A percentile compares a stretch with the other conserved stretches of the same genome.
These are phyloP conservation scores for Craterostigma plantagineum DNA, from an alignment of 257 asterid genomes.

Conservation along the genomic window DNA sequence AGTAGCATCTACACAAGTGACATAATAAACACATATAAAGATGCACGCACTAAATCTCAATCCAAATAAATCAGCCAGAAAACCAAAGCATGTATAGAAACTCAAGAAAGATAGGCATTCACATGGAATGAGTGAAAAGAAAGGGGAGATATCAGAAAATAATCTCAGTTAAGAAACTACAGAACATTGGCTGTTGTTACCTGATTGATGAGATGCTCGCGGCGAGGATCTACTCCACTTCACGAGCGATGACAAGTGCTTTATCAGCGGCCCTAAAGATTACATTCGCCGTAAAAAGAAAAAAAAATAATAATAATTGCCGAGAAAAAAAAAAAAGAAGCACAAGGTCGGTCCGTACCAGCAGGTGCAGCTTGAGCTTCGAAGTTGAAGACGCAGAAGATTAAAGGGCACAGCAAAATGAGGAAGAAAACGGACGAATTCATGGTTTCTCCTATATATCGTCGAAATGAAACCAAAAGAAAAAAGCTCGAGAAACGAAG, in stretches of 20 bases:
- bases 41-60: no score
- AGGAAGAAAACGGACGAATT: slow-evolving; percentile 28
- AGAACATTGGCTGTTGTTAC: slow-evolving; percentile 12
- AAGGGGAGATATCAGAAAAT: not conserved
- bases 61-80: no score
- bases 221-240: slow-evolving; percentile 80
- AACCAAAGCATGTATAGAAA: slow-evolving; percentile 1
- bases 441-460: slow-evolving; percentile 26
- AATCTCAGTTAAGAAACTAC: not conserved
- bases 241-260: slow-evolving; percentile 64
- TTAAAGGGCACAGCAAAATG: slow-evolving; percentile 19
- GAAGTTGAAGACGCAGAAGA: slow-evolving; percentile 26
- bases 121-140: not conserved
- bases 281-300: not conserved
- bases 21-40: slow-evolving; percentile 4
- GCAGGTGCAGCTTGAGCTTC: slow-evolving; percentile 78
- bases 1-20: slow-evolving; percentile 41
- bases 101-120: not conserved
- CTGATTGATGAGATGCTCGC: slow-evolving; percentile 63
- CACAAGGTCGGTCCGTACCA: slow-evolving; percentile 24
- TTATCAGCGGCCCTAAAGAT: slow-evolving; percentile 67
- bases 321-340: slow-evolving; percentile 1
- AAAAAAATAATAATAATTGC: slow-evolving; percentile 2
- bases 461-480: not conserved
- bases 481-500: slow-evolving; percentile 8